Conservation (phyloP, 208 protist species). For the Trypanosomatidae sp. region DNA sequence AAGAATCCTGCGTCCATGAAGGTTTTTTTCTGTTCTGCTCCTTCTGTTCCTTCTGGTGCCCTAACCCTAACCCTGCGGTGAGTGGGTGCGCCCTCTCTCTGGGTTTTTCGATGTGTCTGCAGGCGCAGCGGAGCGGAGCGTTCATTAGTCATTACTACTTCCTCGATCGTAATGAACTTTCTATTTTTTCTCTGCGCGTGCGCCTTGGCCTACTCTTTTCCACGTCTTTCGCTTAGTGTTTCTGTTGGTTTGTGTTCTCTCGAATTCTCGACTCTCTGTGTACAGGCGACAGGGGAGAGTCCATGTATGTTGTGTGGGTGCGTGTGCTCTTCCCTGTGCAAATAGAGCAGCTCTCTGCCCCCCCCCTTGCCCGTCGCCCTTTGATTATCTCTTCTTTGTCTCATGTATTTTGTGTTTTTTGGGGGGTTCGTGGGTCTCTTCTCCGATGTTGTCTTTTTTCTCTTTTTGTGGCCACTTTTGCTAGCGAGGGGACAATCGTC, state of each 20-base stretch:
- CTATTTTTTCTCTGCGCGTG: not conserved
- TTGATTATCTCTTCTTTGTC: not conserved
- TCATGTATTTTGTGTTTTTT: not conserved
- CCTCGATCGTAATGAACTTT: not conserved
- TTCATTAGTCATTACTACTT: not conserved
- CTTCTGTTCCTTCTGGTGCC: not conserved
- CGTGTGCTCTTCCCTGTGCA: not conserved
- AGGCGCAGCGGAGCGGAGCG: not conserved
- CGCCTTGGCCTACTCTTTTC: not conserved
- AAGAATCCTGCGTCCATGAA: not conserved
- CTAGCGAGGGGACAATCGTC: not conserved
- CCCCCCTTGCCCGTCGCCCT: not conserved
- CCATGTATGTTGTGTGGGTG: constrained; percentile 1
- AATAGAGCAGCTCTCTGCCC: not conserved
- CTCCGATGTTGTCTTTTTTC: not conserved
- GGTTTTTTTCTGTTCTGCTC: not conserved
- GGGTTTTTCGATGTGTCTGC: not conserved
- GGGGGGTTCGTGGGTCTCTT: not conserved
- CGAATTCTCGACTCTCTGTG: not conserved
- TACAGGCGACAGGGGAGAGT: not conserved
- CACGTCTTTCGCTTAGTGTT: not conserved
- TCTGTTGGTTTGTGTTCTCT: not conserved
- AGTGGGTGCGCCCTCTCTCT: not conserved
- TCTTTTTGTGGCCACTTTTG: not conserved
- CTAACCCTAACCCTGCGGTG: not conserved